A percentile compares a stretch with the other conserved stretches of the same genome.
Conservation (phyloP, 495 filamentous ascomycete species). For the Gamarada debralockiae region DNA sequence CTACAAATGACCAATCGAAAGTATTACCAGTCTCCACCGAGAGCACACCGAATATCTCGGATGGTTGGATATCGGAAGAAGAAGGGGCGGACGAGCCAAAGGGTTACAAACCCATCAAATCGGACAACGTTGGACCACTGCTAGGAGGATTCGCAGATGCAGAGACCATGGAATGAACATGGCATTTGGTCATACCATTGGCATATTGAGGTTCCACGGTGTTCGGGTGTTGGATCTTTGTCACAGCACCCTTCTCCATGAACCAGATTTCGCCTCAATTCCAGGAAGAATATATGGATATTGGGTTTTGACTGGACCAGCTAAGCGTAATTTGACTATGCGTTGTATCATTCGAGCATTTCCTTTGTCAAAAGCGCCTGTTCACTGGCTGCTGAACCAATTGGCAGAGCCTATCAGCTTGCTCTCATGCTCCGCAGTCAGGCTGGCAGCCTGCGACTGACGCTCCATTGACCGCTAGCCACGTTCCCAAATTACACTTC, state of each 20-base stretch:
- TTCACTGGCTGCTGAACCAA: constrained; percentile 23
- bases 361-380: constrained; percentile 25
- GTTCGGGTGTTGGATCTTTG: constrained; percentile 17
- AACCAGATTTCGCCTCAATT: constrained; percentile 19
- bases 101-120: constrained; percentile 20
- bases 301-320: constrained; percentile 26
- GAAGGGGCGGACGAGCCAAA: constrained; percentile 22
- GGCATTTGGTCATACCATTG: constrained; percentile 5
- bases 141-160: constrained; percentile 27
- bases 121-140: constrained; percentile 23
- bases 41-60: constrained; percentile 38
- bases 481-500: constrained; percentile 26
- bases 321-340: constrained; percentile 27
- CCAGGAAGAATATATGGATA: constrained; percentile 21
- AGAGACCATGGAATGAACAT: constrained; percentile 22
- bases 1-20: constrained; percentile 45
- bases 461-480: constrained; percentile 26
- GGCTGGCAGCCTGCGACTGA: constrained; percentile 24
- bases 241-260: constrained; percentile 19
- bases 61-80: constrained; percentile 29
- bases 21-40: constrained; percentile 32
- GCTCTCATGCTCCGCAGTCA: constrained; percentile 22
- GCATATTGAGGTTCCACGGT: constrained; percentile 20
- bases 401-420: constrained; percentile 23
- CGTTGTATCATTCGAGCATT: constrained; percentile 28